Base-by-base conservation (phyloP, 768 basidiomycete species). In the Boletellus ananas region DNA sequence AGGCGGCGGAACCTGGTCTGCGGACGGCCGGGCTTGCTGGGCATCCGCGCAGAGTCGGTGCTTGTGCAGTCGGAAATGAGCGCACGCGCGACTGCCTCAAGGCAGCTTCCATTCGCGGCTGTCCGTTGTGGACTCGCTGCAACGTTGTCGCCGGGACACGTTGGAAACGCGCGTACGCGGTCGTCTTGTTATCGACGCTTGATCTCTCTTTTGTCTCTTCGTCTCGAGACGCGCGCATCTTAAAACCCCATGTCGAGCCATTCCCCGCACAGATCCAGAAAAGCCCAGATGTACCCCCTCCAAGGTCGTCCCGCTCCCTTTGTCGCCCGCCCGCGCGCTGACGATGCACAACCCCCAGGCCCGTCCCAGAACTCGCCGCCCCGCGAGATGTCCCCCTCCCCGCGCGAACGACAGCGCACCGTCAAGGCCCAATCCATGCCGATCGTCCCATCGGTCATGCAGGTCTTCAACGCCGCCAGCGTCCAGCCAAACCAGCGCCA, bases 351-450 rank as follows among this genome's bases (percentile, higher is more conserved):
- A 2, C 46, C 46, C n/a, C n/a, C 50, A 62, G 62, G n/a, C 43
- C 42, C 58, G 14, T 47, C 56, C 51, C 66, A 65, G 60, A 63
- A 56, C 53, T 64, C 68, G 11, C 68, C 67, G 0, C 70, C 74
- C 40, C 72, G 73, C 29, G 74, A 75, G 49, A 66, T 68, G 55
- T 71, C 74, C 31, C 73, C 74, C 2, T 76, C 74, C 1, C 74
- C 74, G 27, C 69, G 70, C 16, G 70, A 74, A 45, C 78, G 69
- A 70, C 83, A 67, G 52, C 74, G 85, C 34, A 70, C 80, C 10
- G 59, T 74, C 20, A 85, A 85, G 58, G 60, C 80, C 1, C 78
- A 80, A 54, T 82, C 84, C 0, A 74, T 85, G 72, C 80, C 84
- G 50, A 69, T 80, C 61, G 80, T 82, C 5, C 81, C 84, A 21